These are phyloP conservation scores for Diaporthe citrichinensis DNA, from an alignment of 2,329 filamentous ascomycete species.

Conservation along the genomic window DNA sequence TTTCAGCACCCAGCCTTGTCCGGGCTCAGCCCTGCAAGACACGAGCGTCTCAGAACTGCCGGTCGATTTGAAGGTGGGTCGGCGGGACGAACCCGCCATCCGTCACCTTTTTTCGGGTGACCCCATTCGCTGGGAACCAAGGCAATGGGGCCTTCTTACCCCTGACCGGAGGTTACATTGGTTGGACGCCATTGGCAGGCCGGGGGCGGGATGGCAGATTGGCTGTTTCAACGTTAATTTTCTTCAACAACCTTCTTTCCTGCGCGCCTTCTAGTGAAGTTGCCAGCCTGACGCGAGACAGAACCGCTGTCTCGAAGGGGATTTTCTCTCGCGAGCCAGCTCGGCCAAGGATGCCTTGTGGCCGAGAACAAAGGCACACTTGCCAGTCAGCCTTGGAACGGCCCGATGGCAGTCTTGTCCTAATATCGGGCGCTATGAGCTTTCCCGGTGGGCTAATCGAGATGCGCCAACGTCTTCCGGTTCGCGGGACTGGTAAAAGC, in stretches of 20 bases:
- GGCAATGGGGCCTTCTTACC: neutral
- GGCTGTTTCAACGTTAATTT: slow-evolving; percentile 33
- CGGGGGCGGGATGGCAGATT: slow-evolving; percentile 23
- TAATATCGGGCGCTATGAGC: neutral
- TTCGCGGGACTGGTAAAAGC: neutral
- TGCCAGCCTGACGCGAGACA: slow-evolving; percentile 2
- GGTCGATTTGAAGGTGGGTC: slow-evolving; percentile 2
- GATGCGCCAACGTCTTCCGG: slow-evolving; percentile 15
- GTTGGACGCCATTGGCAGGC: slow-evolving; percentile 15
- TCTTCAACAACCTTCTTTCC: slow-evolving; percentile 23
- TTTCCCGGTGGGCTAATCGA: slow-evolving; percentile 19
- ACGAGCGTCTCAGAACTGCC: slow-evolving; percentile 19
- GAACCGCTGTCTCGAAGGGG: neutral
- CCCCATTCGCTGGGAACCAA: slow-evolving; percentile 14
- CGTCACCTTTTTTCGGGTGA: slow-evolving; percentile 8
- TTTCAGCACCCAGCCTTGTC: slow-evolving; percentile 21
- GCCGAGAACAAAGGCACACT: neutral
- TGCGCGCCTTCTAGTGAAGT: slow-evolving; percentile 13
- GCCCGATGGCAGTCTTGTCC: slow-evolving; percentile 13
- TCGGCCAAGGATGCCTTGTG: neutral
- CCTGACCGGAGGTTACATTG: slow-evolving; percentile 29
- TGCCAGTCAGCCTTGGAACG: slow-evolving; percentile 3
- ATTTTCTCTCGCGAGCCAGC: neutral
- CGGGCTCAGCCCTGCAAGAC: slow-evolving; percentile 30
- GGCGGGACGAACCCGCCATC: slow-evolving; percentile 27